Percentiles rank a stretch among this genome's conserved stretches.
Conservation (phyloP, 148 eudicot genomes). For the Nepenthes gracilis region DNA sequence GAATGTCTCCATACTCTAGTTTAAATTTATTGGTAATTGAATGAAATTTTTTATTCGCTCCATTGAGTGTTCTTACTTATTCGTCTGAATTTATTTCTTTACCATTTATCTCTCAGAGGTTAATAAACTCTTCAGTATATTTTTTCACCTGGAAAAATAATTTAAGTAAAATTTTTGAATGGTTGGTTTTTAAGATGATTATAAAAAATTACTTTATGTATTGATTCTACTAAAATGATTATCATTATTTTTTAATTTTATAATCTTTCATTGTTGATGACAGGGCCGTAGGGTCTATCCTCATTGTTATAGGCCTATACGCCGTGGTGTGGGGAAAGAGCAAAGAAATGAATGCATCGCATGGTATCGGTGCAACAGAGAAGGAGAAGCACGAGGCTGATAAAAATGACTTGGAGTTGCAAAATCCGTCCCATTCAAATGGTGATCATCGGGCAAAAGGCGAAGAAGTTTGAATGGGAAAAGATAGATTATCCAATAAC, state of each 20-base stretch:
- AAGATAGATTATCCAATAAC: background rate
- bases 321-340: conserved; percentile 38
- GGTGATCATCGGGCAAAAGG: background rate
- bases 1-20: no score
- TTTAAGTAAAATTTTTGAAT: no score
- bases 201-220: background rate
- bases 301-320: conserved; percentile 25
- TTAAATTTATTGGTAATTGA: no score
- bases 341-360: conserved; percentile 7
- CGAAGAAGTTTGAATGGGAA: background rate
- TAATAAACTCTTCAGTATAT: no score
- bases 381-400: background rate
- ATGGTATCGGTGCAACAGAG: background rate
- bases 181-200: no score
- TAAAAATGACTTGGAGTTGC: background rate
- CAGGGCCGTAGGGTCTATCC: conserved; percentile 26
- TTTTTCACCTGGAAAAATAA: no score
- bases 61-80: no score
- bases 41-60: no score
- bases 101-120: no score
- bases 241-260: background rate
- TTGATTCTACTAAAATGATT: background rate
- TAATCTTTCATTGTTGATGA: background rate
- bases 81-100: no score
- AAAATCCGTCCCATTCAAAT: background rate